These are phyloP conservation scores for Pichia kluyveri DNA, from an alignment of 805 yeast species.

Conservation along the genomic window DNA sequence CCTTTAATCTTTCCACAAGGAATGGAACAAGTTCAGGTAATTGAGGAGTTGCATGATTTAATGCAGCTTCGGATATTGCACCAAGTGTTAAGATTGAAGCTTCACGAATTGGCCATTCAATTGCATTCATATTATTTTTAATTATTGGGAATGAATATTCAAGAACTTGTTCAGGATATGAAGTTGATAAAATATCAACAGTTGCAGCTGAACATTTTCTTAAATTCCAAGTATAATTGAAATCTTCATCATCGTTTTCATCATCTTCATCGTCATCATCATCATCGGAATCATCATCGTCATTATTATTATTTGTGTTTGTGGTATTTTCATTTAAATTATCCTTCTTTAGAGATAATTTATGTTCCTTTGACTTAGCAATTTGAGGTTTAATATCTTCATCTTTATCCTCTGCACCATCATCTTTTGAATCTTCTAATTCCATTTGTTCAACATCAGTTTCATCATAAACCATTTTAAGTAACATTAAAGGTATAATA, in stretches of 20 bases:
- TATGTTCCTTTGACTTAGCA: conserved; percentile 52
- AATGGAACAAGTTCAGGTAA: conserved; percentile 79
- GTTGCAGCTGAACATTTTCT: conserved; percentile 95
- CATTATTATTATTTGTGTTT: not conserved
- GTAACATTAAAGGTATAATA: conserved; percentile 69
- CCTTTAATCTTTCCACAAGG: conserved; percentile 69
- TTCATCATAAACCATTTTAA: conserved; percentile 82
- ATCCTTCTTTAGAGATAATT: conserved; percentile 15
- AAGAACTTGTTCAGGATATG: conserved; percentile 59
- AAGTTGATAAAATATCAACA: conserved; percentile 67
- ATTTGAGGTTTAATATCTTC: conserved; percentile 83
- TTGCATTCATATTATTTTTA: conserved; percentile 57
- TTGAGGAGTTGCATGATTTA: conserved; percentile 58
- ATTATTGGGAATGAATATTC: conserved; percentile 63
- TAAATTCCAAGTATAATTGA: conserved; percentile 76
- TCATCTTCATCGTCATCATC: conserved; percentile 55
- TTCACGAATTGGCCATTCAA: conserved; percentile 84
- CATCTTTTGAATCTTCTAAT: conserved; percentile 61
- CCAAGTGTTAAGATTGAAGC: conserved; percentile 93
- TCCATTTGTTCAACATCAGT: conserved; percentile 63
- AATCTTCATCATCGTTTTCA: conserved; percentile 67
- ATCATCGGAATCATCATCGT: conserved; percentile 26
- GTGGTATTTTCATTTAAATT: not conserved
- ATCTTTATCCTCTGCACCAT: conserved; percentile 71
- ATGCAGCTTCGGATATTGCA: conserved; percentile 86